Base-by-base conservation (phyloP, 106 monocot genomes). In the Platanthera zijinensis region DNA sequence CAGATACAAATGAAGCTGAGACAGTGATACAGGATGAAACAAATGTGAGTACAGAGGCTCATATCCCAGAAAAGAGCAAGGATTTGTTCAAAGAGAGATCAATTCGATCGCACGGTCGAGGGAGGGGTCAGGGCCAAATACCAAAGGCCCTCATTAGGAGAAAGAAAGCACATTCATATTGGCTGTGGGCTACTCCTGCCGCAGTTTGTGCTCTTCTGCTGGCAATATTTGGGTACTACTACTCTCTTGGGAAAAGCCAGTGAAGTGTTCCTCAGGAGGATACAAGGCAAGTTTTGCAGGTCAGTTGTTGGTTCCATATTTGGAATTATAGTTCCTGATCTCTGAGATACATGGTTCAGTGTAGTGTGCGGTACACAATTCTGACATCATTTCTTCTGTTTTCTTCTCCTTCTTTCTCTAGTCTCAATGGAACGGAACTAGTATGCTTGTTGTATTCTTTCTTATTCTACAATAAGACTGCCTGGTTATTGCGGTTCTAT, bases 111-210 rank as follows among this genome's bases (percentile, higher is more conserved):
- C 81, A 80, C 64, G 79, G 63, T 39, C 51, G 73, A 11, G 17
- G 57, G 9, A 86, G 77, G 71, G 77, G 21, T 52, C 68, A 75
- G 3, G 77, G 82, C 47, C 83, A 78, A 72, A 76, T 82, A 5
- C 89, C 87, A 0, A 94, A 74, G 70, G 69, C 61, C 30, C 77
- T 96, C n/a, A 82, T 83, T 45, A 91, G 80, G 81, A 89, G 80
- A 85, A 99, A 88, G 73, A 99, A 94, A 50, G 69, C 87, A 1
- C 54, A 84, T 9, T 79, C 91, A 1, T 85, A 89, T 71, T 85
- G 72, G 83, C 14, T 76, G 2, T 89, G 87, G 91, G 87, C 78
- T 50, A 80, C 74, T 47, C 75, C 84, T 71, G 84, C 78, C 10
- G 81, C 78, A 3, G 52, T 82, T n/a, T 54, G 81, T 3, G 82